Conservation (phyloP, 2,329 filamentous ascomycete species). For the Trichoderma harzianum region DNA sequence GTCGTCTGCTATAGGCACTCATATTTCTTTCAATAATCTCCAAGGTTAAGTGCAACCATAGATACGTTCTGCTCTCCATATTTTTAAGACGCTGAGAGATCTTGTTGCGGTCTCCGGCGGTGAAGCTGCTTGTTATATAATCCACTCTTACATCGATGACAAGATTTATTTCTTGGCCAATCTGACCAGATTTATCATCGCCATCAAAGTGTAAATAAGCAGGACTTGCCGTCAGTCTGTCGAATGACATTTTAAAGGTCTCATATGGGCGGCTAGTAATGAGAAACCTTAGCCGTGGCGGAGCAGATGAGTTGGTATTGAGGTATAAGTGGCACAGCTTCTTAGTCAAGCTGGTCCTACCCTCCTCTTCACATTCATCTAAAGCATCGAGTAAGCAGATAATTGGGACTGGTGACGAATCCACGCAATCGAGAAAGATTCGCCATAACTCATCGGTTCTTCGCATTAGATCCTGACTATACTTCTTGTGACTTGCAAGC, state of each 20-base stretch:
- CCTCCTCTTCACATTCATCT: constrained; percentile 30
- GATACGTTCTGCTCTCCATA: constrained; percentile 36
- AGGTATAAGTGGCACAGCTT: constrained; percentile 19
- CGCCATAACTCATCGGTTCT: constrained; percentile 17
- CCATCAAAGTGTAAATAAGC: constrained; percentile 27
- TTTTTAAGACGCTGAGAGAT: constrained; percentile 28
- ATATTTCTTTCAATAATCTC: constrained; percentile 28
- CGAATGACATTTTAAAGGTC: constrained; percentile 24
- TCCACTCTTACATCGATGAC: constrained; percentile 28
- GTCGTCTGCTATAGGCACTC: constrained; percentile 16
- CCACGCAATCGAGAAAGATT: constrained; percentile 13
- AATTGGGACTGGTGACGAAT: constrained; percentile 19
- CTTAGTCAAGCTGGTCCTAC: constrained; percentile 20
- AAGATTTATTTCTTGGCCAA: constrained; percentile 31
- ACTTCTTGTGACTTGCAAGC: background rate
- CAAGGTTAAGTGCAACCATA: constrained; percentile 38
- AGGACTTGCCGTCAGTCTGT: background rate
- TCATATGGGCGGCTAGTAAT: constrained; percentile 33
- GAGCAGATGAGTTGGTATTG: background rate
- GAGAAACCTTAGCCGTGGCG: constrained; percentile 30
- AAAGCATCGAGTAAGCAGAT: constrained; percentile 33
- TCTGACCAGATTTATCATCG: constrained; percentile 28
- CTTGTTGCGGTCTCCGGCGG: constrained; percentile 14
- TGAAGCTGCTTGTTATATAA: constrained; percentile 21
- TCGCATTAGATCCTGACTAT: background rate